Percentiles rank a stretch among this genome's conserved stretches.
Evolutionary conservation across 2,329 filamentous ascomycete genomes (phyloP).

Genomic region (Calonectria leucothoes): DNA sequence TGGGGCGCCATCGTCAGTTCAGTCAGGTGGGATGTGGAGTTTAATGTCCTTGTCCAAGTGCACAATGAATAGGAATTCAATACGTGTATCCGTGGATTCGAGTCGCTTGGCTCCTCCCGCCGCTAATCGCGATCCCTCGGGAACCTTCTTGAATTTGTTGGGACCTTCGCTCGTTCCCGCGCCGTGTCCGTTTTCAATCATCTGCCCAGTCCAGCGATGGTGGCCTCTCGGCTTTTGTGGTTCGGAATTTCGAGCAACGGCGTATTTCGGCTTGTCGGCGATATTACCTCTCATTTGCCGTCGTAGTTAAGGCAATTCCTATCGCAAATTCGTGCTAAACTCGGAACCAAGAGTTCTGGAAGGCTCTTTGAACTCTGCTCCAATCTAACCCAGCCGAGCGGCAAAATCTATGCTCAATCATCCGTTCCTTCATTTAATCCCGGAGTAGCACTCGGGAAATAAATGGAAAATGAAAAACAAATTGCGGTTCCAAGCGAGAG

Average conservation of each 20-base stretch:
- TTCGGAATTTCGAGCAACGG: neutral
- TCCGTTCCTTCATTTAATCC: neutral
- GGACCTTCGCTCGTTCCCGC: neutral
- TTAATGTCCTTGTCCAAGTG: neutral
- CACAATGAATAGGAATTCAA: neutral
- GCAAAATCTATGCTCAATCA: neutral
- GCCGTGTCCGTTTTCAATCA: neutral
- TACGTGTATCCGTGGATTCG: neutral
- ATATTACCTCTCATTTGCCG: too few species aligned
- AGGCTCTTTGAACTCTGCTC: neutral
- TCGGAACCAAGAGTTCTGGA: neutral
- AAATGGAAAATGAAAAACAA: neutral
- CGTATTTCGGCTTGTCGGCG: neutral
- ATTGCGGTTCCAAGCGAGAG: neutral
- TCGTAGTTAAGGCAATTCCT: neutral
- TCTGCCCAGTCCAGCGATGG: neutral
- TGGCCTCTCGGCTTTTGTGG: neutral
- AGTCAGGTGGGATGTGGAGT: slow-evolving; percentile 3
- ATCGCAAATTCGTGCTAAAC: neutral
- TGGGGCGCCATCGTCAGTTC: slow-evolving; percentile 17
- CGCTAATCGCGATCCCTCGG: neutral
- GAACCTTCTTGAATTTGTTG: slow-evolving; percentile 8
- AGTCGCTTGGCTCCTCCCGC: neutral
- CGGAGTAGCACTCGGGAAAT: neutral
- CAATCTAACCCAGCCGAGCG: neutral